Evolutionary conservation across 2,329 filamentous ascomycete species (phyloP).

Genomic region (Delphinella strobiligena): DNA sequence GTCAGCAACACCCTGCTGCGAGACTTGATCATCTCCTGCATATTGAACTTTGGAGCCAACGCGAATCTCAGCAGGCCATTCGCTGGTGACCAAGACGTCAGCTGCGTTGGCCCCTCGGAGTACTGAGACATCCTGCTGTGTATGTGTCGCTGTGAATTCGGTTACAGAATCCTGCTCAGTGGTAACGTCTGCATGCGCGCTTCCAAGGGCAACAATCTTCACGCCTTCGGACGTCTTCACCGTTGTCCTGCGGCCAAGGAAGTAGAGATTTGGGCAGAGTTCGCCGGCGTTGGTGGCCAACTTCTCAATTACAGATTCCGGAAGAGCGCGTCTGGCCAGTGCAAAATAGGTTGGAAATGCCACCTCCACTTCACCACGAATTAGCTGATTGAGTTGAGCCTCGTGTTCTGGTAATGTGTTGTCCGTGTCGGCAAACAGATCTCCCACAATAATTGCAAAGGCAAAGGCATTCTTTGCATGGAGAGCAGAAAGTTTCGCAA

Average conservation of each 20-base stretch:
- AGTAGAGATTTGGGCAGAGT: conserved; percentile 83
- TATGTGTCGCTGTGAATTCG: conserved; percentile 13
- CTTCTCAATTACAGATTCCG: conserved; percentile 56
- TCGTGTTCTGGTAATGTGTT: conserved; percentile 22
- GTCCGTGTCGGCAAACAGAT: conserved; percentile 61
- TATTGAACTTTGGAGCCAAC: conserved; percentile 53
- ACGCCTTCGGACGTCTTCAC: conserved; percentile 85
- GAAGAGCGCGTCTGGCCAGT: conserved; percentile 61
- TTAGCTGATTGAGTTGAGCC: conserved; percentile 47
- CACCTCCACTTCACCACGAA: conserved; percentile 60
- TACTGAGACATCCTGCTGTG: conserved; percentile 33
- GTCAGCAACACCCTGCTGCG: conserved; percentile 60
- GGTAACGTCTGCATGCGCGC: conserved; percentile 30
- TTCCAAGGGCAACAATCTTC: conserved; percentile 76
- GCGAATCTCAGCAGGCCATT: conserved; percentile 70
- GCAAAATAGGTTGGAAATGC: conserved; percentile 87
- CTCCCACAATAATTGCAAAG: conserved; percentile 72
- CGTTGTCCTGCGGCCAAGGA: conserved; percentile 73
- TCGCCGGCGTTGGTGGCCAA: conserved; percentile 57
- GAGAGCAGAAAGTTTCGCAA: conserved; percentile 67
- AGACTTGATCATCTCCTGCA: conserved; percentile 29
- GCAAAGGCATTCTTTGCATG: conserved; percentile 82
- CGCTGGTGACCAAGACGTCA: conserved; percentile 76
- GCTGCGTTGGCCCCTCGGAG: conserved; percentile 65
- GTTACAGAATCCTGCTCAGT: conserved; percentile 55